phyloP scores from a whole-genome alignment of 106 monocot species.

The Amphibolis antarctica region DNA sequence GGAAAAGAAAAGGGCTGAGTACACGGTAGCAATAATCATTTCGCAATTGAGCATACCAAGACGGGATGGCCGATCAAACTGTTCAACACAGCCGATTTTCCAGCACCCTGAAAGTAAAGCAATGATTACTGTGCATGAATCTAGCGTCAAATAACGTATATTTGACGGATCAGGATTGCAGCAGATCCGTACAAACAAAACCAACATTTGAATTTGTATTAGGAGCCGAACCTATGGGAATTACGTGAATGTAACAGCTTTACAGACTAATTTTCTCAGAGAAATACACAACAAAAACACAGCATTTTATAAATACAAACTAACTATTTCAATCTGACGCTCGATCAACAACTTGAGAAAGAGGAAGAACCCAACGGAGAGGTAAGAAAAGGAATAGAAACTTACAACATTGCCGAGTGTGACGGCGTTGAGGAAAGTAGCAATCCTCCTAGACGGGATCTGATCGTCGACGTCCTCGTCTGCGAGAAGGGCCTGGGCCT shows the following conservation, averaged over 20 bases:
- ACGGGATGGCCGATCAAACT: constrained; percentile 95
- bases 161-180: not conserved
- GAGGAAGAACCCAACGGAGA: not conserved
- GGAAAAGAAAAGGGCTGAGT: not conserved
- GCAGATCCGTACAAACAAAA: not conserved
- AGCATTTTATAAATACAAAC: not conserved
- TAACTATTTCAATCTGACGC: too few species aligned
- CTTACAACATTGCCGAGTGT: constrained; percentile 66
- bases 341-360: not conserved
- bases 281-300: not conserved
- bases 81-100: constrained; percentile 89
- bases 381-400: not conserved
- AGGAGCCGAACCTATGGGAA: not conserved
- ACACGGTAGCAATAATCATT: too few species aligned
- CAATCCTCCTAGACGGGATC: constrained; percentile 21
- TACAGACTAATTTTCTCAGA: not conserved
- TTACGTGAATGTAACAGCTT: not conserved
- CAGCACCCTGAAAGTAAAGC: constrained; percentile 57
- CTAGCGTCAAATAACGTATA: not conserved
- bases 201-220: not conserved
- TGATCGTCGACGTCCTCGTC: constrained; percentile 53
- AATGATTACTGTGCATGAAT: not conserved
- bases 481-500: constrained; percentile 56
- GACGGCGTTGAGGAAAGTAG: constrained; percentile 65
- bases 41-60: constrained; percentile 34